Evolutionary conservation across 176 grass and related monocot species (phyloP).

Genomic region (Chloris gayana): DNA sequence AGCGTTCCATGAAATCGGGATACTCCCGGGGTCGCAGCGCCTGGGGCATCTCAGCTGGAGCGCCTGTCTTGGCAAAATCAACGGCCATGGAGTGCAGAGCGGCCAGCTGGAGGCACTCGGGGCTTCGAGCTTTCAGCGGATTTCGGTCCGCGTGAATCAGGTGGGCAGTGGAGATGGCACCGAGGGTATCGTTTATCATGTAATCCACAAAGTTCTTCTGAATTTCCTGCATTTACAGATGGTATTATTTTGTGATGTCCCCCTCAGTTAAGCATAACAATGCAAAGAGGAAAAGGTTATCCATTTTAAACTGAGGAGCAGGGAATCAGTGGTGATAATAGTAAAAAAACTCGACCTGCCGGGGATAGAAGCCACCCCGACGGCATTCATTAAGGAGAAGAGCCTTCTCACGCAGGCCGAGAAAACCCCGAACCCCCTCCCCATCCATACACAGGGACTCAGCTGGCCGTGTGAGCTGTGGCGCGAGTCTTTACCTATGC

Average conservation of each 20-base stretch:
- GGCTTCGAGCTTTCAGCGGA: slow-evolving; percentile 71
- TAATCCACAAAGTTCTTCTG: slow-evolving; percentile 91
- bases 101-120: slow-evolving; percentile 75
- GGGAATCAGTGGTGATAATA: not conserved
- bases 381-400: too few relatives aligned
- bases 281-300: not conserved
- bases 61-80: slow-evolving; percentile 87
- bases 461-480: too few relatives aligned
- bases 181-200: slow-evolving; percentile 81
- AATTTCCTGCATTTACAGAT: slow-evolving; percentile 76
- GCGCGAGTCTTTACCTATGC: too few relatives aligned
- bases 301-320: not conserved
- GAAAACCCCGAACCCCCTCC: too few relatives aligned
- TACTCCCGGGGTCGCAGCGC: slow-evolving; percentile 66
- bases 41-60: slow-evolving; percentile 77
- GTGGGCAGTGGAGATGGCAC: slow-evolving; percentile 76
- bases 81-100: slow-evolving; percentile 91
- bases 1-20: slow-evolving; percentile 92
- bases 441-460: too few relatives aligned
- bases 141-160: slow-evolving; percentile 74
- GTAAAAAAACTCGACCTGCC: too few relatives aligned
- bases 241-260: slow-evolving; percentile 11
- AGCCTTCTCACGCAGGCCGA: too few relatives aligned
- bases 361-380: too few relatives aligned
- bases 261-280: not conserved